A percentile compares a stretch with the other conserved stretches of the same genome.
Conservation (phyloP, 768 basidiomycete genomes). For the Suillus hirtellus region DNA sequence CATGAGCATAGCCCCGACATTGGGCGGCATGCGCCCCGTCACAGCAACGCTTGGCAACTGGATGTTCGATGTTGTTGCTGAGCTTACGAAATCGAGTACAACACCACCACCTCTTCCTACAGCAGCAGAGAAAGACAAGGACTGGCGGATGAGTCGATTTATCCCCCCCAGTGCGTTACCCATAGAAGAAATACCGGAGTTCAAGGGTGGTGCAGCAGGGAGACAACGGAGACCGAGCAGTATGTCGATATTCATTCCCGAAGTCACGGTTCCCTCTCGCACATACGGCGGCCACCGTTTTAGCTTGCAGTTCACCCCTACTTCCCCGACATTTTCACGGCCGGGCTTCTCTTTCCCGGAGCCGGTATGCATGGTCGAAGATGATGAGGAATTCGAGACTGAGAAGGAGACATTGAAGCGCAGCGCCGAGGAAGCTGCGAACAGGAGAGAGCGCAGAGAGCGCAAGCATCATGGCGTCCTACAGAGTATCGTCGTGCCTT, state of each 20-base stretch:
- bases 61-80: slow-evolving; percentile 82
- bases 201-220: slow-evolving; percentile 24
- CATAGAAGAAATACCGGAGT: slow-evolving; percentile 15
- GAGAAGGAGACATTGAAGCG: slow-evolving; percentile 46
- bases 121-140: slow-evolving; percentile 3
- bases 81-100: slow-evolving; percentile 46
- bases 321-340: slow-evolving; percentile 42
- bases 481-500: slow-evolving; percentile 12
- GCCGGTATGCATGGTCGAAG: slow-evolving; percentile 28
- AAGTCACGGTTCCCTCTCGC: slow-evolving; percentile 30
- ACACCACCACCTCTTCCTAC: slow-evolving; percentile 24
- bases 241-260: slow-evolving; percentile 40
- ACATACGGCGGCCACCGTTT: slow-evolving; percentile 31
- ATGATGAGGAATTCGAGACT: slow-evolving; percentile 42
- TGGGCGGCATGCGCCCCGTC: slow-evolving; percentile 47
- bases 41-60: slow-evolving; percentile 63
- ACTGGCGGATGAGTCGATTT: slow-evolving; percentile 36
- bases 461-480: slow-evolving; percentile 14
- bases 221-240: slow-evolving; percentile 29
- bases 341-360: slow-evolving; percentile 16
- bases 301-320: slow-evolving; percentile 71
- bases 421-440: slow-evolving; percentile 40
- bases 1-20: slow-evolving; percentile 41
- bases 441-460: slow-evolving; percentile 33
- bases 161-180: slow-evolving; percentile 36